A percentile compares a stretch with the other conserved stretches of the same genome.
Conservation (phyloP, 441 rosid species). For the Mallotus repandus region DNA sequence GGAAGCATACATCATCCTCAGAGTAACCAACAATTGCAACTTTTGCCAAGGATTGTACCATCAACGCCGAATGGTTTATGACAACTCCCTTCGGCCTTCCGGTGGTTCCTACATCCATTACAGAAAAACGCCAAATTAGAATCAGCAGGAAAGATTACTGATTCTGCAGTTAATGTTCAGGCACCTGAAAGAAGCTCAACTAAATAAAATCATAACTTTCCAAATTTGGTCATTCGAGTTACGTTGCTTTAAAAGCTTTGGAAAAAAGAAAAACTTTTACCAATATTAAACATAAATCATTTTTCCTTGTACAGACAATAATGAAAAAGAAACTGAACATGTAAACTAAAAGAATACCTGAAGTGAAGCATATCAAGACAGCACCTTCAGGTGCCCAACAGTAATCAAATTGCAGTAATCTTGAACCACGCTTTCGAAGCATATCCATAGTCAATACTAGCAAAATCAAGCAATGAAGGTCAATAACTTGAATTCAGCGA, state of each 20-base stretch:
- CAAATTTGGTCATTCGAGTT: neutral
- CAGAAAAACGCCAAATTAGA: conserved; percentile 11
- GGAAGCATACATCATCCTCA: conserved; percentile 78
- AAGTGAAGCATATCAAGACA: conserved; percentile 78
- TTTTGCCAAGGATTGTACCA: conserved; percentile 82
- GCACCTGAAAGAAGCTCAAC: too few species aligned
- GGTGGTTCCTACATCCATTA: conserved; percentile 63
- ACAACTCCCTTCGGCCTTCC: conserved; percentile 86
- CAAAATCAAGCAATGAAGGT: conserved; percentile 16
- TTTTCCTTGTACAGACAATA: neutral
- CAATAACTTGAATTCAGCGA: neutral
- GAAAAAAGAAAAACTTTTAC: too few species aligned
- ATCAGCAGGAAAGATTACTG: too few species aligned
- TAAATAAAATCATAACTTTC: neutral
- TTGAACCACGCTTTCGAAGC: conserved; percentile 28
- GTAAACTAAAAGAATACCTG: conserved; percentile 41
- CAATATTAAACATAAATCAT: too few species aligned
- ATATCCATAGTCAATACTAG: conserved; percentile 49
- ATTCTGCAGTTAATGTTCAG: too few species aligned
- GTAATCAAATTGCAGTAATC: conserved; percentile 29
- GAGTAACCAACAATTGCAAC: conserved; percentile 69
- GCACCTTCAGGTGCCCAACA: conserved; percentile 74
- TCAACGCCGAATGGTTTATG: conserved; percentile 72
- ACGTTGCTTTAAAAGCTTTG: neutral
- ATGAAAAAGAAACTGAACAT: neutral